Evolutionary conservation across 768 basidiomycete species (phyloP).

Genomic region (Podaxis pistillaris): DNA sequence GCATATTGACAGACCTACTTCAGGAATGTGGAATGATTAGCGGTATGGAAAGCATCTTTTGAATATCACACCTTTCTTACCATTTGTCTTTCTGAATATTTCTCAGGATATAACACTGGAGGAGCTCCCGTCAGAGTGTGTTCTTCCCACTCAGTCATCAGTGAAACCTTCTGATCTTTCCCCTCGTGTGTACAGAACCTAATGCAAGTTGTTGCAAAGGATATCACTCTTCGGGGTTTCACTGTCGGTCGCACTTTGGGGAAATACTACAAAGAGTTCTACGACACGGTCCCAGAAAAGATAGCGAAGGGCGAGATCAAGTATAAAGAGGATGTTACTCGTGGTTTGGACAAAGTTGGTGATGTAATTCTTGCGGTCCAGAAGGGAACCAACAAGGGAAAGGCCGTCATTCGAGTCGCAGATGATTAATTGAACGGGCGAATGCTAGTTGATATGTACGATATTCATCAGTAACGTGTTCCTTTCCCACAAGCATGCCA

Average conservation of each 20-base stretch:
- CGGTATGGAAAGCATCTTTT: background rate
- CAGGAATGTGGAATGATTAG: slow-evolving; percentile 43
- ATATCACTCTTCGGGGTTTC: slow-evolving; percentile 44
- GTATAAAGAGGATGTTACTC: slow-evolving; percentile 42
- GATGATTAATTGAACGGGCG: slow-evolving; percentile 18
- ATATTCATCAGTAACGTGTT: no score
- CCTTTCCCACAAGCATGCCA: no score
- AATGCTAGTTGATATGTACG: no score
- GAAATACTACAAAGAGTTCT: slow-evolving; percentile 35
- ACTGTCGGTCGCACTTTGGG: slow-evolving; percentile 25
- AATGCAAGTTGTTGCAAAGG: slow-evolving; percentile 34
- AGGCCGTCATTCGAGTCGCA: slow-evolving; percentile 34
- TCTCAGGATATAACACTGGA: slow-evolving; percentile 32
- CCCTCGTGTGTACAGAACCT: slow-evolving; percentile 30
- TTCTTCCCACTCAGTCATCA: background rate
- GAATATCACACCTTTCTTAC: slow-evolving; percentile 16
- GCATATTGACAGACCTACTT: background rate
- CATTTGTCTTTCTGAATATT: background rate
- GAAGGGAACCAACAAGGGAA: slow-evolving; percentile 34
- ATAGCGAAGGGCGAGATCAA: slow-evolving; percentile 42
- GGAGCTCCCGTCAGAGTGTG: slow-evolving; percentile 27
- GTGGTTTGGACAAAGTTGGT: slow-evolving; percentile 41
- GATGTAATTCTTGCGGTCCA: slow-evolving; percentile 33
- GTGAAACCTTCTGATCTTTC: background rate
- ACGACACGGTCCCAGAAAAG: slow-evolving; percentile 32